Percentiles rank a stretch among this genome's conserved stretches.
phyloP scores from a whole-genome alignment of 1,139 yeast species.

The Scheffersomyces segobiensis region DNA sequence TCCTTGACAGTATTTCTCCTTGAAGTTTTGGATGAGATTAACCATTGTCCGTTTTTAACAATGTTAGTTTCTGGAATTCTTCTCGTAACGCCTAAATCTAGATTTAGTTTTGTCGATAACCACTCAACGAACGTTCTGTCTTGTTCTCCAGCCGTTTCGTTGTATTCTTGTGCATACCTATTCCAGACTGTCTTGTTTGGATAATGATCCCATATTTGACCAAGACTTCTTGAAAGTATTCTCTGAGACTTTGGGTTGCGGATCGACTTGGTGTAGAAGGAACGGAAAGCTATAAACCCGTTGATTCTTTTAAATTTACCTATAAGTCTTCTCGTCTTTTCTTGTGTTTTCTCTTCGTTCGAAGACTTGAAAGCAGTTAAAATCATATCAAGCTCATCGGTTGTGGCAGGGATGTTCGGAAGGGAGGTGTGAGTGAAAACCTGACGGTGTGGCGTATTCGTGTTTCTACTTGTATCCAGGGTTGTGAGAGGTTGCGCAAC shows the following conservation, averaged over 20 bases:
- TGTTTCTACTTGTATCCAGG: neutral
- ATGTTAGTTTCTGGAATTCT: neutral
- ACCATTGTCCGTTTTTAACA: neutral
- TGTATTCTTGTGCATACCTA: conserved; percentile 31
- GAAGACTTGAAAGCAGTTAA: neutral
- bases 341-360: neutral
- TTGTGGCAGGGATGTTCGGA: neutral
- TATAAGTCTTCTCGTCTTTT: neutral
- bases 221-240: conserved; percentile 21
- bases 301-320: conserved; percentile 16
- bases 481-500: neutral
- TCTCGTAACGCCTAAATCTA: neutral
- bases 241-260: conserved; percentile 20
- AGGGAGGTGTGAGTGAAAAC: neutral
- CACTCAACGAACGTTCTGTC: conserved; percentile 17
- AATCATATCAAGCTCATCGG: neutral
- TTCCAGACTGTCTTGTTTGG: conserved; percentile 27
- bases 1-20: neutral
- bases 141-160: conserved; percentile 10
- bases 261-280: conserved; percentile 28
- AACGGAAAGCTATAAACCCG: conserved; percentile 36
- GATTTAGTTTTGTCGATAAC: conserved; percentile 8
- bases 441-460: neutral
- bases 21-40: neutral
- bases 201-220: conserved; percentile 28